These are phyloP conservation scores for Circinella minor DNA, from an alignment of 371 early-diverging fungal genomes.

Conservation along the genomic window DNA sequence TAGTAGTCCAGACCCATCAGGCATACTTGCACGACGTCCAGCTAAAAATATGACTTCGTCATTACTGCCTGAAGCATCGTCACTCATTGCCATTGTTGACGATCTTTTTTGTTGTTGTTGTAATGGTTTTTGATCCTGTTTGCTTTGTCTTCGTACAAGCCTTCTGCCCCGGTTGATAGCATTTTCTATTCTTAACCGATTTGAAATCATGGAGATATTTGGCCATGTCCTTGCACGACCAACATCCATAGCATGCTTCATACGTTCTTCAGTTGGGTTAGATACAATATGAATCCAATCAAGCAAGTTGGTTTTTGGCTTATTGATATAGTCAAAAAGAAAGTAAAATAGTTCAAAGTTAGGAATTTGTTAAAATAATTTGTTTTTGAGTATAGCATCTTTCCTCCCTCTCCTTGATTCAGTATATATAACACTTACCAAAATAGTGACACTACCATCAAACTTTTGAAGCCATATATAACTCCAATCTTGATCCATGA, in stretches of 20 bases:
- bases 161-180: conserved; percentile 53
- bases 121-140: not conserved
- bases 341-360: not conserved
- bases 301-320: conserved; percentile 63
- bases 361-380: not conserved
- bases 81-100: conserved; percentile 19
- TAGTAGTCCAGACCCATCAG: conserved; percentile 21
- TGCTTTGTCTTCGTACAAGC: conserved; percentile 10
- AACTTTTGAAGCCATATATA: conserved; percentile 87
- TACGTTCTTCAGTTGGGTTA: conserved; percentile 71
- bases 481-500: conserved; percentile 82
- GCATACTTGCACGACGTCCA: conserved; percentile 44
- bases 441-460: conserved; percentile 86
- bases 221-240: conserved; percentile 82
- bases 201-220: conserved; percentile 78
- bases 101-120: not conserved
- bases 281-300: conserved; percentile 75
- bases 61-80: conserved; percentile 39
- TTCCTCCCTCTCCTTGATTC: not conserved
- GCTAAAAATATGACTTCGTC: conserved; percentile 38
- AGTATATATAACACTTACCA: conserved; percentile 41
- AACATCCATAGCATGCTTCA: conserved; percentile 59
- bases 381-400: no score
- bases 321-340: not conserved
- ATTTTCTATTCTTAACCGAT: conserved; percentile 80